Evolutionary conservation across 805 yeast species (phyloP).

Genomic region (Yarrowia hollandica): DNA sequence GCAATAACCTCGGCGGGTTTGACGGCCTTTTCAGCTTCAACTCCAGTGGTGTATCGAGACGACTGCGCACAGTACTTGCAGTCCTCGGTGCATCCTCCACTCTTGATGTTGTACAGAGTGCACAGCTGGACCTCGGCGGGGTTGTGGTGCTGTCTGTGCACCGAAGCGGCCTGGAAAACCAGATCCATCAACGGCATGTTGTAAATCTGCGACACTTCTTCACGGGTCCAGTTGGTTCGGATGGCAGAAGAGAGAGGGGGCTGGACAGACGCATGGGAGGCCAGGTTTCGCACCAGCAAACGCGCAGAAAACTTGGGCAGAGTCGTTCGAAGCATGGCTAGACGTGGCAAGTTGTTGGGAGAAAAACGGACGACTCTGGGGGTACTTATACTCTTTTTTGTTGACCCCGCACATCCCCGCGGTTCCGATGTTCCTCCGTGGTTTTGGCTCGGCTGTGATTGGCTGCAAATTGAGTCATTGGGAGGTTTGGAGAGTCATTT

Average conservation of each 20-base stretch:
- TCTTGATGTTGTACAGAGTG: constrained; percentile 69
- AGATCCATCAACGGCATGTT: constrained; percentile 66
- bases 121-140: constrained; percentile 73
- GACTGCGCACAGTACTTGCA: constrained; percentile 83
- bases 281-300: not conserved
- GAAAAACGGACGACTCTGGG: not conserved
- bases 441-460: not conserved
- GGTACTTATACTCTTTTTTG: constrained; percentile 8
- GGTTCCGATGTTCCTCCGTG: constrained; percentile 9
- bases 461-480: not conserved
- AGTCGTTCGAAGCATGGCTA: not conserved
- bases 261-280: constrained; percentile 10
- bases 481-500: not conserved
- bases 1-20: constrained; percentile 60
- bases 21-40: constrained; percentile 67
- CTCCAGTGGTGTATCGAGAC: constrained; percentile 61
- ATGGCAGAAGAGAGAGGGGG: constrained; percentile 5
- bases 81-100: constrained; percentile 82
- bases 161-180: constrained; percentile 58
- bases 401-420: constrained; percentile 16
- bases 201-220: constrained; percentile 60
- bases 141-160: constrained; percentile 66
- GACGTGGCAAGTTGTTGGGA: not conserved
- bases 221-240: constrained; percentile 54
- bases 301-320: not conserved